Base-by-base conservation (phyloP, 2,329 filamentous ascomycete species). In the Endothia cerciana region DNA sequence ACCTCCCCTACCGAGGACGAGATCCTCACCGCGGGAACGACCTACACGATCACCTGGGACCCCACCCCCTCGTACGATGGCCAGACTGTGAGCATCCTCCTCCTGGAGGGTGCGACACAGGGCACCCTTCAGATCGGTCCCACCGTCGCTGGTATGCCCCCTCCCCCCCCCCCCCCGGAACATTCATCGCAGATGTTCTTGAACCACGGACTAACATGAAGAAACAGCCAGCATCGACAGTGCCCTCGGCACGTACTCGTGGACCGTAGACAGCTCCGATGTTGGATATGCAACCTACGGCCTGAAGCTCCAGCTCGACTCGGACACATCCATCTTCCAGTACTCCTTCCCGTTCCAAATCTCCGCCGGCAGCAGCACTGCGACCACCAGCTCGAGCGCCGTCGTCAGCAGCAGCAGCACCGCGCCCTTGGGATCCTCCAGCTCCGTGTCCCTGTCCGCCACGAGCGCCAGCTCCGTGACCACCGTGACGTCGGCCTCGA, bases 261-360 rank as follows among this genome's bases (percentile, higher is more conserved):
- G 87, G 87, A 69, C 72, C 30, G 80, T 89, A 61, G 79, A 78
- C 73, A 72, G 78, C 67, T 69, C 73, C 36, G 79, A 85, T 36
- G 83, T 82, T 68, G 72, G 72, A 65, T 73, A 79, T 49, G 78
- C 77, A 62, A 80, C 81, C 72, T 89, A 89, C 77, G 87, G 87
- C 70, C 78, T 90, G 74, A 78, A 81, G 77, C 79, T 90, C 77
- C 75, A 75, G 69, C 79, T 82, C 43, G 81, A 84, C 70, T 77
- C 75, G 69, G 73, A 87, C 77, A 63, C 78, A 28, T 69, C 60
- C 13, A 76, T 82, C 73, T 87, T 85, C 82, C 86, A 89, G 82
- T 89, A 84, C 82, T 87, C 85, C 65, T 83, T 83, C 79, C 85
- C 85, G 71, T 90, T 90, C 81, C 71, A 79, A 73, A 86, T 87